phyloP scores from a whole-genome alignment of 306 rosid genomes.

The Malus orientalis region DNA sequence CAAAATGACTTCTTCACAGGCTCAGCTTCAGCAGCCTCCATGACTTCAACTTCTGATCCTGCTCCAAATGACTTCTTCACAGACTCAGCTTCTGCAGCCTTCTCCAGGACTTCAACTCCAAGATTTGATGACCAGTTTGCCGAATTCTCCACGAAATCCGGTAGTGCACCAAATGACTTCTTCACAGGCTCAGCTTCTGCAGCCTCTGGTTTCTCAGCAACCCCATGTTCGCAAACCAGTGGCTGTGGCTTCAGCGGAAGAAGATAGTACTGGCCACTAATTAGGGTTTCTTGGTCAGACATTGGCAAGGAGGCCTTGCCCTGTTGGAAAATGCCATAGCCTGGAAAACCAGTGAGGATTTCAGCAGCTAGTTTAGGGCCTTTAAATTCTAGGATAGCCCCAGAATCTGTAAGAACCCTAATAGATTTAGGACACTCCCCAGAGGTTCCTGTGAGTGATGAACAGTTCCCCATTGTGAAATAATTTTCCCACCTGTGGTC shows the following conservation, averaged over 20 bases:
- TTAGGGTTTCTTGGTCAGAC: conserved; percentile 27
- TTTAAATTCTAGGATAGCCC: conserved; percentile 44
- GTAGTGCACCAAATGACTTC: conserved; percentile 3
- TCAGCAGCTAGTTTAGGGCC: conserved; percentile 52
- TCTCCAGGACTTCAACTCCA: neutral
- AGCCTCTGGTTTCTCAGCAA: neutral
- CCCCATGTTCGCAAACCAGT: neutral
- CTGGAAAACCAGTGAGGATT: conserved; percentile 37
- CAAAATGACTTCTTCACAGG: neutral
- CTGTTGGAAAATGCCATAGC: conserved; percentile 46
- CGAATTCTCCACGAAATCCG: conserved; percentile 34
- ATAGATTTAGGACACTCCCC: conserved; percentile 45
- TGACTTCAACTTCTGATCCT: neutral
- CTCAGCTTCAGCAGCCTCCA: conserved; percentile 9
- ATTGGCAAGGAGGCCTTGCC: conserved; percentile 41
- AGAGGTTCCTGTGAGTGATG: conserved; percentile 41
- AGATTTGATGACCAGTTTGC: conserved; percentile 7
- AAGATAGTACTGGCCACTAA: conserved; percentile 50
- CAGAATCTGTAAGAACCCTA: conserved; percentile 49
- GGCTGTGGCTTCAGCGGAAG: conserved; percentile 36
- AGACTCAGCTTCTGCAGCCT: neutral
- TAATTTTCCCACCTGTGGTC: neutral
- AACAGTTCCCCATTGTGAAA: conserved; percentile 60
- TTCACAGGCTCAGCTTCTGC: conserved; percentile 8
- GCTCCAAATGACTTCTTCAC: neutral